phyloP scores from a whole-genome alignment of 352 stramenopile species.

The Pythium aristosporum region DNA sequence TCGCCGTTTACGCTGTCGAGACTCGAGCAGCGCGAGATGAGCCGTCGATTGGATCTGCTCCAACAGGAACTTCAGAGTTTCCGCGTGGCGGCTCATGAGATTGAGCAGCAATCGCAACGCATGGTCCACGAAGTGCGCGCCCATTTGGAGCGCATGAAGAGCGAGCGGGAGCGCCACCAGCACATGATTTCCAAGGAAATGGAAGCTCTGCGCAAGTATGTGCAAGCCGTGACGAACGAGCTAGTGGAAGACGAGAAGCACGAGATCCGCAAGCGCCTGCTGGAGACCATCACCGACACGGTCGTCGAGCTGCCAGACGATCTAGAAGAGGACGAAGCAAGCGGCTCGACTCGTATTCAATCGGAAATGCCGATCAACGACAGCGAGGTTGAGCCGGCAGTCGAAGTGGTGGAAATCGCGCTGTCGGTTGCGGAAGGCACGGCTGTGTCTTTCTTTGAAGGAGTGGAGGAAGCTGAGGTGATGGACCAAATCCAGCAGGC shows the following conservation, averaged over 20 bases:
- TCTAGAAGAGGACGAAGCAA: not conserved
- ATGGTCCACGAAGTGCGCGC: constrained; percentile 50
- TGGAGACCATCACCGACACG: constrained; percentile 31
- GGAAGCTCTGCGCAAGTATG: constrained; percentile 50
- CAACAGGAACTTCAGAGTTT: constrained; percentile 56
- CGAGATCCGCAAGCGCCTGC: constrained; percentile 41
- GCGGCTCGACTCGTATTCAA: not conserved
- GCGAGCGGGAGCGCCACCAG: constrained; percentile 55
- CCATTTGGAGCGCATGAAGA: constrained; percentile 47
- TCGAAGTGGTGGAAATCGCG: constrained; percentile 1
- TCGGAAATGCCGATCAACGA: not conserved
- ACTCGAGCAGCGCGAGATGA: constrained; percentile 35
- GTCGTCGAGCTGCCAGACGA: constrained; percentile 2
- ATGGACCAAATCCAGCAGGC: constrained; percentile 13
- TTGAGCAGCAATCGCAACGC: constrained; percentile 53
- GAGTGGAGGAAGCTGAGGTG: constrained; percentile 3
- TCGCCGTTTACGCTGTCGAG: constrained; percentile 26
- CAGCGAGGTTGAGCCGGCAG: not conserved
- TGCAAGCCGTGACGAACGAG: constrained; percentile 49
- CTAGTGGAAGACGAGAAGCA: constrained; percentile 55
- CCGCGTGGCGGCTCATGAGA: constrained; percentile 41
- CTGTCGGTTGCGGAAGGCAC: not conserved
- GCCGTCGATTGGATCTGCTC: constrained; percentile 41
- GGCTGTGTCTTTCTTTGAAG: not conserved
- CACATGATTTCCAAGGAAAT: constrained; percentile 67